Conservation (phyloP, 2,329 filamentous ascomycete species). For the Fusarium haematococcum region DNA sequence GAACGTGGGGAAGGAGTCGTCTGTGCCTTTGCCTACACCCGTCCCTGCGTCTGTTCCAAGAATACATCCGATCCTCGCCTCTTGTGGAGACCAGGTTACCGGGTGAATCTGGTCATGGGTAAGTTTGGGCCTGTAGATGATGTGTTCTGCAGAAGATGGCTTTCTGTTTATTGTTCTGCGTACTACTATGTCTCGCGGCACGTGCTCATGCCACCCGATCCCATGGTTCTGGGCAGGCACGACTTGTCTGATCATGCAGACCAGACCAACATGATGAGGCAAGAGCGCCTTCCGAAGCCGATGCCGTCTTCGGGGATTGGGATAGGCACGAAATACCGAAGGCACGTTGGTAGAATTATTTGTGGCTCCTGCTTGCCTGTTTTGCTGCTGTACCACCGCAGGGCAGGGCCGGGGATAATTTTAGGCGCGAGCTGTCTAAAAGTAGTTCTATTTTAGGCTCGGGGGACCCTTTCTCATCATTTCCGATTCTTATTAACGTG, state of each 20-base stretch:
- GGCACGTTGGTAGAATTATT: neutral
- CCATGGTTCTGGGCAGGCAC: constrained; percentile 23
- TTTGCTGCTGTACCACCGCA: neutral
- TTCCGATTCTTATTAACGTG: constrained; percentile 22
- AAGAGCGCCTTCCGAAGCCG: neutral
- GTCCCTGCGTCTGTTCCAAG: constrained; percentile 17
- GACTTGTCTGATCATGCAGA: constrained; percentile 22
- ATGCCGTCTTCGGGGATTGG: neutral
- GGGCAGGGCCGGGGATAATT: constrained; percentile 24
- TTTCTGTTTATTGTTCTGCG: neutral
- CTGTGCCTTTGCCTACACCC: neutral
- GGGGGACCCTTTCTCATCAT: constrained; percentile 7
- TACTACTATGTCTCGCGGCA: constrained; percentile 24
- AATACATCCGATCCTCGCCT: constrained; percentile 15
- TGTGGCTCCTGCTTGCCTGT: constrained; percentile 7
- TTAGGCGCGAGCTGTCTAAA: constrained; percentile 21
- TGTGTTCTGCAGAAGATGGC: neutral
- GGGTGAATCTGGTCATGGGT: constrained; percentile 1
- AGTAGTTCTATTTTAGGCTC: constrained; percentile 28
- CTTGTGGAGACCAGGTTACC: neutral
- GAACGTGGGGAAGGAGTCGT: constrained; percentile 25
- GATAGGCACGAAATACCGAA: neutral
- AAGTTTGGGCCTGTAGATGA: neutral
- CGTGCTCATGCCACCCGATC: constrained; percentile 33
- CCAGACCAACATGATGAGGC: neutral